Evolutionary conservation across 2,329 filamentous ascomycete genomes (phyloP).

Genomic region (Talaromyces sp.): DNA sequence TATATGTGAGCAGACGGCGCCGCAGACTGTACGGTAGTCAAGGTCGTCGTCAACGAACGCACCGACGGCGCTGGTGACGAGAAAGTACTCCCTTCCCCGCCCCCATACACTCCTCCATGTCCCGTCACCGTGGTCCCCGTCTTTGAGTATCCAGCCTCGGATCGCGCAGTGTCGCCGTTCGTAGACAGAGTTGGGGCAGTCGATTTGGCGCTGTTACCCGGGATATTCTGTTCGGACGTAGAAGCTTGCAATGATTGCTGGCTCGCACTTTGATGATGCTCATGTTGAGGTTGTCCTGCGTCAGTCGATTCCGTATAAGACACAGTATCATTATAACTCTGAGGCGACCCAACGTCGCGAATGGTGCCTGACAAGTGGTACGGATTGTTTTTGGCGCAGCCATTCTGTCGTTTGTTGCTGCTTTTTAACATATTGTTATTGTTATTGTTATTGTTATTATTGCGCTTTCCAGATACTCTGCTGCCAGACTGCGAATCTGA

Average conservation of each 20-base stretch:
- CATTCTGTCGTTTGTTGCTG: conserved; percentile 50
- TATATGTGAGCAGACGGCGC: conserved; percentile 48
- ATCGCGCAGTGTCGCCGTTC: conserved; percentile 69
- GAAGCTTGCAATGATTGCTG: conserved; percentile 59
- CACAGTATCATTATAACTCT: conserved; percentile 37
- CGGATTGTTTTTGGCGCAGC: conserved; percentile 72
- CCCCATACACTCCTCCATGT: conserved; percentile 59
- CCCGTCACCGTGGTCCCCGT: conserved; percentile 69
- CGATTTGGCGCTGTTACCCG: conserved; percentile 63
- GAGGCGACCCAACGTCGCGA: conserved; percentile 36
- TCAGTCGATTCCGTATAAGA: conserved; percentile 49
- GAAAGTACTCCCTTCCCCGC: conserved; percentile 64
- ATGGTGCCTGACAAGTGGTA: conserved; percentile 74
- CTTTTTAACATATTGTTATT: conserved; percentile 16
- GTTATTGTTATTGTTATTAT: not conserved
- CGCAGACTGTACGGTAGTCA: conserved; percentile 62
- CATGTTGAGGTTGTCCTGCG: conserved; percentile 15
- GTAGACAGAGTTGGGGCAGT: conserved; percentile 77
- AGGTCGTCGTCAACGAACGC: conserved; percentile 59
- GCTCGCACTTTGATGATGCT: conserved; percentile 51
- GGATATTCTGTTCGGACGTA: conserved; percentile 55
- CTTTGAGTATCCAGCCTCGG: conserved; percentile 71
- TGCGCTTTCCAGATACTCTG: conserved; percentile 35
- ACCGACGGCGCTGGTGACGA: conserved; percentile 62
- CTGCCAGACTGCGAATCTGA: conserved; percentile 36